These are phyloP conservation scores for Linnemannia exigua DNA, from an alignment of 192 early-diverging fungal species.

Conservation along the genomic window DNA sequence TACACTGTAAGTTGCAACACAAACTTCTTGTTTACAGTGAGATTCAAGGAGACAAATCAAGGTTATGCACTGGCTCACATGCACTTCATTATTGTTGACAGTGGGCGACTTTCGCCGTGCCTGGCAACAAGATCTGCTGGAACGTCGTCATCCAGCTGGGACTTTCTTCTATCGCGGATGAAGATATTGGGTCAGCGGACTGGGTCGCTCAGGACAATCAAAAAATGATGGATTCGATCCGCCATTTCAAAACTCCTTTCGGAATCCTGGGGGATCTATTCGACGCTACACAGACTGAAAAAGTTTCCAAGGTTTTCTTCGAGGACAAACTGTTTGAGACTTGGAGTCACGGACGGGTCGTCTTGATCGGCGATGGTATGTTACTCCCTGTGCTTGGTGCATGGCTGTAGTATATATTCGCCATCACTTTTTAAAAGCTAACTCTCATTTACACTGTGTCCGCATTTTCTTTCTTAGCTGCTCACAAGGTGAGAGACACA, in stretches of 20 bases:
- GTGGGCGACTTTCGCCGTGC: constrained; percentile 16
- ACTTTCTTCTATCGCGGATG: background rate
- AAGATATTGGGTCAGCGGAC: no score
- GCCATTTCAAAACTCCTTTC: constrained; percentile 11
- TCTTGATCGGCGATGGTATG: constrained; percentile 33
- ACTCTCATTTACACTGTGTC: no score
- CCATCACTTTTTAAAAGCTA: no score
- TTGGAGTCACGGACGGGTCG: background rate
- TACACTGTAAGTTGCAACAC: no score
- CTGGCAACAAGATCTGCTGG: constrained; percentile 14
- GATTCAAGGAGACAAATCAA: no score
- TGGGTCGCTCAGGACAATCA: background rate
- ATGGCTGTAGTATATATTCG: no score
- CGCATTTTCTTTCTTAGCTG: no score
- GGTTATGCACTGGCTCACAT: no score
- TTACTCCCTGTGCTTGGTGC: no score
- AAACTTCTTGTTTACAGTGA: no score
- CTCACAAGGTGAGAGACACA: no score
- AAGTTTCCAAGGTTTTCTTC: constrained; percentile 17
- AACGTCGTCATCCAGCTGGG: constrained; percentile 14
- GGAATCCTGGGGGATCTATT: constrained; percentile 12
- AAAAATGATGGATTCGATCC: constrained; percentile 10
- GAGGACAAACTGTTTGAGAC: constrained; percentile 25
- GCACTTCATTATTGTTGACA: no score
- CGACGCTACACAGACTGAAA: background rate